These are phyloP conservation scores for Colletotrichum liaoningense DNA, from an alignment of 2,329 filamentous ascomycete genomes.

Conservation along the genomic window DNA sequence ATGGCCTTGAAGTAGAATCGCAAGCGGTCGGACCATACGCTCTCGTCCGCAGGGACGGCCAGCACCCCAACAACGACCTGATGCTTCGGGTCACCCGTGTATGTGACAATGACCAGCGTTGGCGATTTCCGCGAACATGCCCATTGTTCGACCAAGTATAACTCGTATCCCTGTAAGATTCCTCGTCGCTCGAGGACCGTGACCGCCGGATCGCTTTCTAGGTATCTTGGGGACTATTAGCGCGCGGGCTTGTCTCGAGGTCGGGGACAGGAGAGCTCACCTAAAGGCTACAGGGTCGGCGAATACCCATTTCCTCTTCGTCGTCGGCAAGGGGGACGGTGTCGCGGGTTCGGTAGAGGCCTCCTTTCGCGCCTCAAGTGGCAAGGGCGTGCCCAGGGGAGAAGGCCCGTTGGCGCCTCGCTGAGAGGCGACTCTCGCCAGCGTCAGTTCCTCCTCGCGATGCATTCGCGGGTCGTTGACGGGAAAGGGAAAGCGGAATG, in stretches of 20 bases:
- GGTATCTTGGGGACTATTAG: conserved; percentile 64
- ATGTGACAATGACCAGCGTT: conserved; percentile 91
- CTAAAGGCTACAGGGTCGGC: conserved; percentile 69
- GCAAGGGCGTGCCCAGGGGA: conserved; percentile 30
- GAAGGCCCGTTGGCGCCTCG: conserved; percentile 39
- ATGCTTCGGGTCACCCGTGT: conserved; percentile 87
- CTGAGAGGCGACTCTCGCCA: conserved; percentile 46
- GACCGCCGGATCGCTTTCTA: conserved; percentile 86
- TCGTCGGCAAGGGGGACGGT: conserved; percentile 40
- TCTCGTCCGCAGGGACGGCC: conserved; percentile 83
- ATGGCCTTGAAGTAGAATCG: conserved; percentile 88
- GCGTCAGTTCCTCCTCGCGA: conserved; percentile 52
- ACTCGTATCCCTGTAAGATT: conserved; percentile 84
- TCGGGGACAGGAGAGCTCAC: conserved; percentile 45
- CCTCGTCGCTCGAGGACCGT: conserved; percentile 78
- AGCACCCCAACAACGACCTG: conserved; percentile 83
- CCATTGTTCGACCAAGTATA: conserved; percentile 98
- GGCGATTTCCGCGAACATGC: conserved; percentile 91
- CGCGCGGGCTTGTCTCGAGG: not conserved
- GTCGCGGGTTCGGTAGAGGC: conserved; percentile 24
- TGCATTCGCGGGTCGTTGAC: conserved; percentile 45
- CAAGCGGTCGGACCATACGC: conserved; percentile 81
- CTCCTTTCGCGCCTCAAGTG: conserved; percentile 30
- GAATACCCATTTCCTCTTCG: conserved; percentile 63
- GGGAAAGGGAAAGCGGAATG: conserved; percentile 50